phyloP scores from a whole-genome alignment of 2,329 filamentous ascomycete species.

The Alternaria solani region DNA sequence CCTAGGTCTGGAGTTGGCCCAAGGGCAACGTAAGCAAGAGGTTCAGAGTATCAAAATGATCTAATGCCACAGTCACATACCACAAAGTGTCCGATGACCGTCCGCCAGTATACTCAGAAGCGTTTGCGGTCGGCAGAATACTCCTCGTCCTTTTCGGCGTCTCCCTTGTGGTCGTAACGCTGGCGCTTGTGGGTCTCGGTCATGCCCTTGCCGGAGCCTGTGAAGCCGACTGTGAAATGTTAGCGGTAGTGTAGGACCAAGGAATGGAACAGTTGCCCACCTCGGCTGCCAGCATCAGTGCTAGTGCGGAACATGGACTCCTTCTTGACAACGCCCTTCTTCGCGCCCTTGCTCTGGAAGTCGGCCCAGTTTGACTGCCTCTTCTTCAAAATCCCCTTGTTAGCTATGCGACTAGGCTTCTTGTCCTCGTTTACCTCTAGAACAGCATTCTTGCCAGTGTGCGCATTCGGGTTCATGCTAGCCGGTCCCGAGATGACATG shows the following conservation, averaged over 20 bases:
- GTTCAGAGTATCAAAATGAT: slow-evolving; percentile 7
- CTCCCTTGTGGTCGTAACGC: slow-evolving; percentile 75
- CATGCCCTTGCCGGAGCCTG: slow-evolving; percentile 94
- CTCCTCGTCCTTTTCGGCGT: slow-evolving; percentile 38
- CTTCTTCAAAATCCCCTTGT: slow-evolving; percentile 88
- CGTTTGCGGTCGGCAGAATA: slow-evolving; percentile 16
- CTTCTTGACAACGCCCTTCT: slow-evolving; percentile 76
- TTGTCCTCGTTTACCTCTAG: slow-evolving; percentile 69
- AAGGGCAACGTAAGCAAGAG: slow-evolving; percentile 33
- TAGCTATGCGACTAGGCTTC: slow-evolving; percentile 80
- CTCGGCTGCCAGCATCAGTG: slow-evolving; percentile 84
- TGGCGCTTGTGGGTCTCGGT: slow-evolving; percentile 85
- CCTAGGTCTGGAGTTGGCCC: slow-evolving; percentile 24
- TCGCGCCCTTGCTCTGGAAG: slow-evolving; percentile 76
- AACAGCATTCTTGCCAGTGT: slow-evolving; percentile 68
- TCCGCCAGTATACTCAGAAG: slow-evolving; percentile 4
- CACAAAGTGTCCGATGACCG: background rate
- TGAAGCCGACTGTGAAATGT: slow-evolving; percentile 80
- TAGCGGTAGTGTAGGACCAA: slow-evolving; percentile 21
- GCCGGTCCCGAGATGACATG: slow-evolving; percentile 71
- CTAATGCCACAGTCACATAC: slow-evolving; percentile 16
- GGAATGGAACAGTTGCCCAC: slow-evolving; percentile 58
- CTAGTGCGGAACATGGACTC: slow-evolving; percentile 97
- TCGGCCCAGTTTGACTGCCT: slow-evolving; percentile 95
- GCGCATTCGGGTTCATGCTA: slow-evolving; percentile 71